Evolutionary conservation across 768 basidiomycete species (phyloP).

Genomic region (Leccinum variicolor): DNA sequence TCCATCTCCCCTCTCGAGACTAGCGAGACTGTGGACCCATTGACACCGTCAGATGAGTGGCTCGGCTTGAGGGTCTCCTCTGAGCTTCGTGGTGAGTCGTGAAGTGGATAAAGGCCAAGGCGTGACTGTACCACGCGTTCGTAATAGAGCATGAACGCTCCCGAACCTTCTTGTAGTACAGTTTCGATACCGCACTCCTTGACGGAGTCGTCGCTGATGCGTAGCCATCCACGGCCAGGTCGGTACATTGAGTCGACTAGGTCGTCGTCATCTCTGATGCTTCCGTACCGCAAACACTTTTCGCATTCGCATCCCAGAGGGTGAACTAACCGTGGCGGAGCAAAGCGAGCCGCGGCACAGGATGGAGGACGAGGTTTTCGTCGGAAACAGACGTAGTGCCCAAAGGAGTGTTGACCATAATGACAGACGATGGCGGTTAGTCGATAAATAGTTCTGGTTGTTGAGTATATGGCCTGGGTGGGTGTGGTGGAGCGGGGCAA

Average conservation of each 20-base stretch:
- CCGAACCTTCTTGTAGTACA: slow-evolving; percentile 71
- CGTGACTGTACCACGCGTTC: slow-evolving; percentile 57
- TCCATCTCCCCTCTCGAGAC: slow-evolving; percentile 23
- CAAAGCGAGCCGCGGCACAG: slow-evolving; percentile 37
- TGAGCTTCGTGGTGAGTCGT: slow-evolving; percentile 44
- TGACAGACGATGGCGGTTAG: slow-evolving; percentile 87
- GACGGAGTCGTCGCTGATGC: slow-evolving; percentile 85
- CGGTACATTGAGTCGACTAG: slow-evolving; percentile 27
- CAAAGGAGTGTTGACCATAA: slow-evolving; percentile 88
- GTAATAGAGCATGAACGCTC: slow-evolving; percentile 91
- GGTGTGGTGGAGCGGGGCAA: slow-evolving; percentile 51
- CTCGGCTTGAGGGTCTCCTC: slow-evolving; percentile 66
- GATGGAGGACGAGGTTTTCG: slow-evolving; percentile 63
- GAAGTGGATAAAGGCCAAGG: slow-evolving; percentile 32
- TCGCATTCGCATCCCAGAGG: slow-evolving; percentile 47
- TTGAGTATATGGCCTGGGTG: slow-evolving; percentile 50
- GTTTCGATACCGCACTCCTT: slow-evolving; percentile 70
- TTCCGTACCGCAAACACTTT: slow-evolving; percentile 44
- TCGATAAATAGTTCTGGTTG: slow-evolving; percentile 75
- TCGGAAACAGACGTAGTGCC: slow-evolving; percentile 92
- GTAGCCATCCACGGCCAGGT: slow-evolving; percentile 74
- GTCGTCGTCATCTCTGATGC: slow-evolving; percentile 57
- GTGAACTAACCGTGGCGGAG: slow-evolving; percentile 38
- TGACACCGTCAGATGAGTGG: slow-evolving; percentile 32
- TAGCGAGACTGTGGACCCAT: slow-evolving; percentile 49